Conservation (phyloP, 192 early-diverging fungal genomes). For the Coemansia nantahalensis region DNA sequence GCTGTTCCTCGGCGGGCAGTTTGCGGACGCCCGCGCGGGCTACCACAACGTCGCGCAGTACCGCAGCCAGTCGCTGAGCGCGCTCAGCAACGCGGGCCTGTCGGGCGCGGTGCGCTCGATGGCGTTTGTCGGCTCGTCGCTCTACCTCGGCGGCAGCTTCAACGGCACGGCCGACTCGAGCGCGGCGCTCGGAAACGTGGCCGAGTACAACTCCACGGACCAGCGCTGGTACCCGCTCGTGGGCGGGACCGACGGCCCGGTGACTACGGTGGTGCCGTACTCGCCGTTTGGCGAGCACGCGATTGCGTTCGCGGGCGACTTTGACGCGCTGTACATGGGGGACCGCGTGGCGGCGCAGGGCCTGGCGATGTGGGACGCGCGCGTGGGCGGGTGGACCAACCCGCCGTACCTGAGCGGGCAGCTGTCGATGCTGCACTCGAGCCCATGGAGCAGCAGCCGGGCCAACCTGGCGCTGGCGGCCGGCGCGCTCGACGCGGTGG, state of each 20-base stretch:
- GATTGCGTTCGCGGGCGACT: slow-evolving; percentile 31
- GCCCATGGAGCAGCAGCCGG: slow-evolving; percentile 9
- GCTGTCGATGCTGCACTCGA: slow-evolving; percentile 30
- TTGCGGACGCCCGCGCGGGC: slow-evolving; percentile 27
- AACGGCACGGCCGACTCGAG: slow-evolving; percentile 30
- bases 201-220: slow-evolving; percentile 43
- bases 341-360: slow-evolving; percentile 9
- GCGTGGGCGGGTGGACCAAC: slow-evolving; percentile 28
- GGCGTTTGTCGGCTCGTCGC: slow-evolving; percentile 22
- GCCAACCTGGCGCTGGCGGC: slow-evolving; percentile 36
- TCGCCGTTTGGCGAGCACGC: slow-evolving; percentile 36
- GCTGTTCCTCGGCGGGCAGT: slow-evolving; percentile 63
- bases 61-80: slow-evolving; percentile 23
- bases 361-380: slow-evolving; percentile 41
- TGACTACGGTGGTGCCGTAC: slow-evolving; percentile 45
- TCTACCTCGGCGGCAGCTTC: slow-evolving; percentile 46
- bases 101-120: slow-evolving; percentile 33
- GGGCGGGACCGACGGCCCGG: slow-evolving; percentile 53
- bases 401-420: slow-evolving; percentile 33
- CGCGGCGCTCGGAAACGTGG: slow-evolving; percentile 29
- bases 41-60: slow-evolving; percentile 63
- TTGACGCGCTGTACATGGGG: slow-evolving; percentile 15
- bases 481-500: slow-evolving; percentile 34
- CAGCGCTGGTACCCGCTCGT: slow-evolving; percentile 36
- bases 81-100: slow-evolving; percentile 36